A percentile compares a stretch with the other conserved stretches of the same genome.
Conservation (phyloP, 1,139 yeast genomes). For the Yamadazyma triangularis region DNA sequence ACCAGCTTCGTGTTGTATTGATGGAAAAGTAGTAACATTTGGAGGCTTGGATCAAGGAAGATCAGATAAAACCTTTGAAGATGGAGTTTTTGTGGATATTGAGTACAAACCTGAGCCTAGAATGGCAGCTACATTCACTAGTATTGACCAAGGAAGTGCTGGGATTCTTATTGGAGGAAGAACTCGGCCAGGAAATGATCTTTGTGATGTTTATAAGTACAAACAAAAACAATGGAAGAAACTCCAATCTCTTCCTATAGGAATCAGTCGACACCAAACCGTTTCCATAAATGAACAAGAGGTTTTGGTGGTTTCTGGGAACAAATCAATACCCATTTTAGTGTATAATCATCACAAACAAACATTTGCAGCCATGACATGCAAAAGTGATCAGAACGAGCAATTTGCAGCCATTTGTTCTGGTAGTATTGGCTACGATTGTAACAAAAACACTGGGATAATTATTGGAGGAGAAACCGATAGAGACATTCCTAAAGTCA, state of each 20-base stretch:
- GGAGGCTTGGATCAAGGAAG: slow-evolving; percentile 59
- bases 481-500: slow-evolving; percentile 28
- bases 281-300: slow-evolving; percentile 26
- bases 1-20: slow-evolving; percentile 31
- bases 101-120: slow-evolving; percentile 35
- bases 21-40: slow-evolving; percentile 28
- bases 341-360: slow-evolving; percentile 16
- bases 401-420: slow-evolving; percentile 26
- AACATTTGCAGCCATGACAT: slow-evolving; percentile 6
- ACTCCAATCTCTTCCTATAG: slow-evolving; percentile 32
- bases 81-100: slow-evolving; percentile 7
- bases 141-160: slow-evolving; percentile 19
- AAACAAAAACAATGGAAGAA: slow-evolving; percentile 25
- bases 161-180: slow-evolving; percentile 66
- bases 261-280: slow-evolving; percentile 54
- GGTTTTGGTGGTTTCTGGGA: slow-evolving; percentile 56
- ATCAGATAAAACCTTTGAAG: slow-evolving; percentile 13
- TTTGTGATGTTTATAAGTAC: slow-evolving; percentile 28
- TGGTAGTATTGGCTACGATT: slow-evolving; percentile 20
- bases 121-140: slow-evolving; percentile 56
- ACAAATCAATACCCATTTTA: slow-evolving; percentile 12
- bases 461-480: slow-evolving; percentile 53
- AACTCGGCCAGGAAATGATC: slow-evolving; percentile 48
- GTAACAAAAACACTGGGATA: slow-evolving; percentile 27
- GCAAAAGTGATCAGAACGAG: slow-evolving; percentile 14